Evolutionary conservation across 108 stramenopile species (phyloP).

Genomic region (Skeletonema costatum): DNA sequence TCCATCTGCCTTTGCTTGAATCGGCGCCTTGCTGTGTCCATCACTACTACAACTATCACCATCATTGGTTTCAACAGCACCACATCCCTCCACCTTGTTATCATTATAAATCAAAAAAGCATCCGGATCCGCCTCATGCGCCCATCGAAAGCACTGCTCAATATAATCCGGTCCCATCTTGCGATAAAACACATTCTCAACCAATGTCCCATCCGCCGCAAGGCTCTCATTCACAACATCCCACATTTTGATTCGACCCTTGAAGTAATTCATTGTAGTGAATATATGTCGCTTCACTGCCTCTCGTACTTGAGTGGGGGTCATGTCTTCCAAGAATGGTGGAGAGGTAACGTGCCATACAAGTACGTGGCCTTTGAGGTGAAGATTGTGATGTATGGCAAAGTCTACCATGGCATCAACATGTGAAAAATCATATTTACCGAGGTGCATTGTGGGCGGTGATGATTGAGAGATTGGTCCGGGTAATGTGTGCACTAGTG

Average conservation of each 20-base stretch:
- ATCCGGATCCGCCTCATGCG: slow-evolving; percentile 92
- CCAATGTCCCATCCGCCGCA: slow-evolving; percentile 83
- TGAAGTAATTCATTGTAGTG: slow-evolving; percentile 87
- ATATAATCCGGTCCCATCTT: slow-evolving; percentile 90
- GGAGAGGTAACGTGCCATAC: slow-evolving; percentile 90
- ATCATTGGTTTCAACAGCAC: slow-evolving; percentile 26
- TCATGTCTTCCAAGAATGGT: slow-evolving; percentile 60
- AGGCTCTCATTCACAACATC: slow-evolving; percentile 94
- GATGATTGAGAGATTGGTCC: slow-evolving; percentile 59
- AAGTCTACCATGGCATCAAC: slow-evolving; percentile 89
- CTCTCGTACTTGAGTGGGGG: slow-evolving; percentile 63
- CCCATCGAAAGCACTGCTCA: slow-evolving; percentile 91
- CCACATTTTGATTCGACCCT: slow-evolving; percentile 81
- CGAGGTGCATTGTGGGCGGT: slow-evolving; percentile 56
- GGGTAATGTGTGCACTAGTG: slow-evolving; percentile 66
- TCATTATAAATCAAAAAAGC: slow-evolving; percentile 92
- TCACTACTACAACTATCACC: not conserved
- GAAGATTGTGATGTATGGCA: slow-evolving; percentile 70
- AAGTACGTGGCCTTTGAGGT: slow-evolving; percentile 90
- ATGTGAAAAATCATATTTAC: slow-evolving; percentile 87
- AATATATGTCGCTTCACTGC: slow-evolving; percentile 77
- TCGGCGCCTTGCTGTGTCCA: slow-evolving; percentile 32
- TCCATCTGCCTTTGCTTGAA: slow-evolving; percentile 77
- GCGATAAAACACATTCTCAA: slow-evolving; percentile 86
- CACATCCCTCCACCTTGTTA: slow-evolving; percentile 93